Evolutionary conservation across 805 yeast species (phyloP).

Genomic region (Candida hungchunana): DNA sequence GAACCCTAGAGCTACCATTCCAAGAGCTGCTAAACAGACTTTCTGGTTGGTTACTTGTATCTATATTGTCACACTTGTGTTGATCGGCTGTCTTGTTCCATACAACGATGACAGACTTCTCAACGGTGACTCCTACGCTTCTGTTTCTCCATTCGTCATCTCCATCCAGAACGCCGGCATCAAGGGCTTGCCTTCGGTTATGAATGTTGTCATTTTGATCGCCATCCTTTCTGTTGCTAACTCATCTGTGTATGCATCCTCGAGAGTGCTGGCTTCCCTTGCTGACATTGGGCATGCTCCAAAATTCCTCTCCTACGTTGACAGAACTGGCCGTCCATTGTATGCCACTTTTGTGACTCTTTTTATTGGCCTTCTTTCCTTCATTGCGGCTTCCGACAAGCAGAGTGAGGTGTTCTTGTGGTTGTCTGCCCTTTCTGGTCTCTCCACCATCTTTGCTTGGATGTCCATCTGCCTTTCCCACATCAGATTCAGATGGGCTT

Average conservation of each 20-base stretch:
- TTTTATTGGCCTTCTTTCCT: constrained; percentile 51
- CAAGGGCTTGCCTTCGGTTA: constrained; percentile 54
- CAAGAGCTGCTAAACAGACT: constrained; percentile 72
- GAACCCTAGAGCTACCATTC: constrained; percentile 62
- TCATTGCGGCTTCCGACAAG: constrained; percentile 50
- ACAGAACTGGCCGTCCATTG: constrained; percentile 63
- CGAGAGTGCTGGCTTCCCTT: constrained; percentile 59
- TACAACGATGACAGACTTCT: constrained; percentile 45
- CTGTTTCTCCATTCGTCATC: constrained; percentile 76
- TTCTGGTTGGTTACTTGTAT: constrained; percentile 73
- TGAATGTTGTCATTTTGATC: constrained; percentile 63
- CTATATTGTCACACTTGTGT: constrained; percentile 51
- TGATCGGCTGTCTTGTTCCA: constrained; percentile 70
- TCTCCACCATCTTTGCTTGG: constrained; percentile 61
- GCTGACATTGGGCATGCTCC: constrained; percentile 64
- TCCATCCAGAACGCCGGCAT: constrained; percentile 62
- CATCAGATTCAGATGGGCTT: constrained; percentile 58
- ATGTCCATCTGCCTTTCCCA: constrained; percentile 54
- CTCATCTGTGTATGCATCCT: constrained; percentile 61
- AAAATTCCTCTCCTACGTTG: constrained; percentile 51
- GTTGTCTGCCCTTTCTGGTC: constrained; percentile 60
- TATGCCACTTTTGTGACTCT: constrained; percentile 47
- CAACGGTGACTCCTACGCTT: constrained; percentile 45
- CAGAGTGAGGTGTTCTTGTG: constrained; percentile 56
- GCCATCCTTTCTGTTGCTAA: constrained; percentile 69